Conservation (phyloP, 2,329 filamentous ascomycete genomes). For the Ophiosphaerella narmari region DNA sequence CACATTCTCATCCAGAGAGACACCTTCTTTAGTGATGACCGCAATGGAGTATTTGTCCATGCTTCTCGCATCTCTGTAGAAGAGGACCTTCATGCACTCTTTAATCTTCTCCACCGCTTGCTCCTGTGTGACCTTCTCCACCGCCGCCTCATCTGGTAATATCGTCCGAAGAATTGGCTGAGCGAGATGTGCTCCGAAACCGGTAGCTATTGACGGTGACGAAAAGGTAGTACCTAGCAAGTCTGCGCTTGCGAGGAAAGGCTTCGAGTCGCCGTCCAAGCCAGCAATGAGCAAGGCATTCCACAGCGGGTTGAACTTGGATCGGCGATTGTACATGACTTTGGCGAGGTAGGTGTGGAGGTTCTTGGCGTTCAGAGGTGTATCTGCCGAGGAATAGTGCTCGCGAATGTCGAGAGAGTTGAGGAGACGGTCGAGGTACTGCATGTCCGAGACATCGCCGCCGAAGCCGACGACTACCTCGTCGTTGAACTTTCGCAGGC, state of each 20-base stretch:
- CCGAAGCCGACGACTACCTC: conserved; percentile 89
- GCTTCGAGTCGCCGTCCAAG: conserved; percentile 73
- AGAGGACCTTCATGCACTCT: conserved; percentile 98
- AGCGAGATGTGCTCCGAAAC: conserved; percentile 90
- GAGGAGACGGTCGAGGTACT: conserved; percentile 93
- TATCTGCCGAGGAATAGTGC: conserved; percentile 69
- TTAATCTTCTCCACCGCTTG: conserved; percentile 79
- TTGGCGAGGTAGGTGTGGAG: conserved; percentile 96
- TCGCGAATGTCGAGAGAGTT: conserved; percentile 85
- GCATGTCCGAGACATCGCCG: conserved; percentile 98
- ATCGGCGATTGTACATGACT: conserved; percentile 92
- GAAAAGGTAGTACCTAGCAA: conserved; percentile 91
- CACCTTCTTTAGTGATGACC: conserved; percentile 81
- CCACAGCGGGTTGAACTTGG: conserved; percentile 96
- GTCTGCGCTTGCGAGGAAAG: conserved; percentile 91
- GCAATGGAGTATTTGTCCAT: conserved; percentile 91
- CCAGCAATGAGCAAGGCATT: conserved; percentile 93
- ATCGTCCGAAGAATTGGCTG: conserved; percentile 85
- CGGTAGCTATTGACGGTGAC: conserved; percentile 86
- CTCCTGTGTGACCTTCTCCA: conserved; percentile 73
- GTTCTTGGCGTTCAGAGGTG: conserved; percentile 81
- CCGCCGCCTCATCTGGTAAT: conserved; percentile 82
- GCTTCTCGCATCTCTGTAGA: conserved; percentile 94
- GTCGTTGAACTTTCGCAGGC: conserved; percentile 85
- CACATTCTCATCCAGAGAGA: conserved; percentile 82